Evolutionary conservation across 1,284 basidiomycete species (phyloP).

Genomic region (Tylopilus sp.): DNA sequence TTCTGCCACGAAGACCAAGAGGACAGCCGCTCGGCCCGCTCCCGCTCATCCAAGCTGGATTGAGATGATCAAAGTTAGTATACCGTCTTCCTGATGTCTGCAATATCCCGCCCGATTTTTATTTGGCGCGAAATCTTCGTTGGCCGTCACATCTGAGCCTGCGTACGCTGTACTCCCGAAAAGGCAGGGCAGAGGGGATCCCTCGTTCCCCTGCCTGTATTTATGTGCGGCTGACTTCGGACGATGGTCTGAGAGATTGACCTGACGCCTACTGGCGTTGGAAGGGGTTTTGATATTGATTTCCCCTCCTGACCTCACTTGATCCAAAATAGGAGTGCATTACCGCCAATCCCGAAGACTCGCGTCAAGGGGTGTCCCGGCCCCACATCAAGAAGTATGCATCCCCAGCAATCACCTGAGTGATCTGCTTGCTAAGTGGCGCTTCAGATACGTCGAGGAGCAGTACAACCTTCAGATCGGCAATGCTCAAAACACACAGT

Average conservation of each 20-base stretch:
- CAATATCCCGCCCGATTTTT: background rate
- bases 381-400: conserved; percentile 87
- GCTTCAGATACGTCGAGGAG: conserved; percentile 68
- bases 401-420: conserved; percentile 6
- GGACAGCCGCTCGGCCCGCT: conserved; percentile 38
- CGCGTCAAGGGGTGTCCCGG: conserved; percentile 83
- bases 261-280: background rate
- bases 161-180: conserved; percentile 32
- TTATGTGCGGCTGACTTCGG: conserved; percentile 13
- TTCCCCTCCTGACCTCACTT: conserved; percentile 20
- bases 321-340: conserved; percentile 70
- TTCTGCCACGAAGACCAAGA: conserved; percentile 33
- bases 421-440: conserved; percentile 14
- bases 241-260: conserved; percentile 3
- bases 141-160: conserved; percentile 9
- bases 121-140: conserved; percentile 3
- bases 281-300: conserved; percentile 4
- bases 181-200: conserved; percentile 43
- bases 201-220: conserved; percentile 6
- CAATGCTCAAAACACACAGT: conserved; percentile 74
- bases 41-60: conserved; percentile 65
- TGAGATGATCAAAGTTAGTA: conserved; percentile 73
- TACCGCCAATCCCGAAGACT: conserved; percentile 68
- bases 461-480: conserved; percentile 78
- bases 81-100: conserved; percentile 1